phyloP scores from a whole-genome alignment of 495 filamentous ascomycete species.

The Penicillium goetzii region DNA sequence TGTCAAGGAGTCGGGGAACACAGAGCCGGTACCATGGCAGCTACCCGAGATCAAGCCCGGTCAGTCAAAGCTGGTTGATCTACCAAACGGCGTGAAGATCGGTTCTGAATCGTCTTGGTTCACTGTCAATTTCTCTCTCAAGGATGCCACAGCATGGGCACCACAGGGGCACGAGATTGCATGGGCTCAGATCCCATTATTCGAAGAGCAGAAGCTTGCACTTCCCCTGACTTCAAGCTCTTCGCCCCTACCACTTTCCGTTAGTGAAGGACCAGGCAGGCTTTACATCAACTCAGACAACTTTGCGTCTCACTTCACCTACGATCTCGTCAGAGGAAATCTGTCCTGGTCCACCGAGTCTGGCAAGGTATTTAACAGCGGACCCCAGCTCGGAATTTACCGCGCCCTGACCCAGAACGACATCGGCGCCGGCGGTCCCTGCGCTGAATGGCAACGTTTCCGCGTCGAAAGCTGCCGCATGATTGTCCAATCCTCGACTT shows the following conservation, averaged over 20 bases:
- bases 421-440: constrained; percentile 40
- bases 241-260: constrained; percentile 16
- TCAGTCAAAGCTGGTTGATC: constrained; percentile 14
- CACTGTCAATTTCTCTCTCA: constrained; percentile 48
- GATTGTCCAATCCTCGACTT: constrained; percentile 49
- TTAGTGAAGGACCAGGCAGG: constrained; percentile 5
- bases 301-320: constrained; percentile 21
- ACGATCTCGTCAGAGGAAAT: constrained; percentile 28
- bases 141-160: constrained; percentile 48
- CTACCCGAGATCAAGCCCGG: constrained; percentile 14
- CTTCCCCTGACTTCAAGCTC: constrained; percentile 27
- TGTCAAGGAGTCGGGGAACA: constrained; percentile 42
- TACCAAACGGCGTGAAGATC: constrained; percentile 24
- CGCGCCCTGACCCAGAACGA: constrained; percentile 62
- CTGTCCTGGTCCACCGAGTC: constrained; percentile 22
- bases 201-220: constrained; percentile 1
- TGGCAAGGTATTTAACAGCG: constrained; percentile 24
- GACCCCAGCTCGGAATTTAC: constrained; percentile 30
- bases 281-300: constrained; percentile 13
- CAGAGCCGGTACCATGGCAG: constrained; percentile 9
- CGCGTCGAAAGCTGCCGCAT: constrained; percentile 44
- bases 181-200: constrained; percentile 51
- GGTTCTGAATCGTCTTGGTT: constrained; percentile 38
- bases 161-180: constrained; percentile 37
- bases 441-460: constrained; percentile 26